Evolutionary conservation across 208 protist species (phyloP).

Genomic region (Strigomonas culicis): DNA sequence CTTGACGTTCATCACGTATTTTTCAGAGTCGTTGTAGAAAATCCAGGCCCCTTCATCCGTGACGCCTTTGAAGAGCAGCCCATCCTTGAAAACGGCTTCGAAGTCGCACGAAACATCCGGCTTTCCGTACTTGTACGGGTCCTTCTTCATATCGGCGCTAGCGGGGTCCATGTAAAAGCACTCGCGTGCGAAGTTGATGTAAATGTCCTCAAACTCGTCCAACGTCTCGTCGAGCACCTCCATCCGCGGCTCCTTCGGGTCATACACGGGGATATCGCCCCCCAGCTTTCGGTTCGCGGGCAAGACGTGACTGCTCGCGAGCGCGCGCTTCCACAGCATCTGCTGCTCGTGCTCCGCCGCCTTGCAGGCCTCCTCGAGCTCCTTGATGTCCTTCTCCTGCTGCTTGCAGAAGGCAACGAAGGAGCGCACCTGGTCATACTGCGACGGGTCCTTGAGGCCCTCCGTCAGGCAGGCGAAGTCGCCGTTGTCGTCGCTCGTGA

Average conservation of each 20-base stretch:
- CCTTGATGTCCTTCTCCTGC: slow-evolving; percentile 24
- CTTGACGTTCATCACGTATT: slow-evolving; percentile 52
- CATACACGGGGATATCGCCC: not conserved
- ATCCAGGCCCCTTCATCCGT: slow-evolving; percentile 40
- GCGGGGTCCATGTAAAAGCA: slow-evolving; percentile 21
- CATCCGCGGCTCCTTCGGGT: not conserved
- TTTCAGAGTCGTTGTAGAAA: slow-evolving; percentile 74
- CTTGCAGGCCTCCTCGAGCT: slow-evolving; percentile 17
- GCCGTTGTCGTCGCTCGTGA: slow-evolving; percentile 39
- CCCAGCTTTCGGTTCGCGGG: not conserved
- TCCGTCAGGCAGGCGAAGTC: slow-evolving; percentile 31
- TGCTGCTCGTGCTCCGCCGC: slow-evolving; percentile 28
- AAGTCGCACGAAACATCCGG: slow-evolving; percentile 18
- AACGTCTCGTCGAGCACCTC: slow-evolving; percentile 22
- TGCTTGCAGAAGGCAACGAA: slow-evolving; percentile 29
- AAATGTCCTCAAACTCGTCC: slow-evolving; percentile 58
- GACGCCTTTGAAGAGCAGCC: slow-evolving; percentile 41
- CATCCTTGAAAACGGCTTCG: slow-evolving; percentile 25
- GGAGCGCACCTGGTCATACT: slow-evolving; percentile 27
- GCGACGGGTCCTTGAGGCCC: slow-evolving; percentile 12
- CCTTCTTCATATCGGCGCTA: not conserved
- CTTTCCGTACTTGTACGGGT: slow-evolving; percentile 21
- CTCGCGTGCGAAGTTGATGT: slow-evolving; percentile 20
- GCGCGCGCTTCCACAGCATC: slow-evolving; percentile 14
- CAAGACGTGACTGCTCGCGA: not conserved